Evolutionary conservation across 2,329 filamentous ascomycete genomes (phyloP).

Genomic region (Penicillium sp.): DNA sequence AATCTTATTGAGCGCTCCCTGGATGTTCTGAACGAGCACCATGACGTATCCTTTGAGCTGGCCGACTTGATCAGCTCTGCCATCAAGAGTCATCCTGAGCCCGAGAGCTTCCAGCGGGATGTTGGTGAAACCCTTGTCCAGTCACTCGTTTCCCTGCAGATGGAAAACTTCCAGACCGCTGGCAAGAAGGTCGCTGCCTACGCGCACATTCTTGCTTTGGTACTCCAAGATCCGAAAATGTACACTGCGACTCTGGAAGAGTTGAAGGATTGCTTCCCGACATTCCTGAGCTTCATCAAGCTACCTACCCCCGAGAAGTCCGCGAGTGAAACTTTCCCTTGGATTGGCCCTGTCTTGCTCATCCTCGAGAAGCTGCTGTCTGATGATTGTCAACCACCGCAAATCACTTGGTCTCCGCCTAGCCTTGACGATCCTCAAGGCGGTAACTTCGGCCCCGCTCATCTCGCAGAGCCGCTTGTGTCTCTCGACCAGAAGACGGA

Average conservation of each 20-base stretch:
- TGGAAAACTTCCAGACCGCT: slow-evolving; percentile 58
- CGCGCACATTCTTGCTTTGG: slow-evolving; percentile 84
- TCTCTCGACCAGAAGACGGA: slow-evolving; percentile 66
- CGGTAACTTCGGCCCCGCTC: slow-evolving; percentile 60
- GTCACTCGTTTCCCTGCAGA: slow-evolving; percentile 72
- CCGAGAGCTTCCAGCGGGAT: slow-evolving; percentile 64
- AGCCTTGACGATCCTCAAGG: slow-evolving; percentile 50
- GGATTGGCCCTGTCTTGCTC: slow-evolving; percentile 87
- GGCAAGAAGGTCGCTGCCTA: slow-evolving; percentile 82
- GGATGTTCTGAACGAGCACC: slow-evolving; percentile 85
- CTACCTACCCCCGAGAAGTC: slow-evolving; percentile 63
- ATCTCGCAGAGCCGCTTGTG: slow-evolving; percentile 65
- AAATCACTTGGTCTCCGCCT: slow-evolving; percentile 71
- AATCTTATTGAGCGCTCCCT: slow-evolving; percentile 87
- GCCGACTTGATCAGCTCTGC: slow-evolving; percentile 82
- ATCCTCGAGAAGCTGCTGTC: slow-evolving; percentile 89
- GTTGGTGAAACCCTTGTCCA: slow-evolving; percentile 82
- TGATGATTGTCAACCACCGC: slow-evolving; percentile 79
- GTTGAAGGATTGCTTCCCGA: slow-evolving; percentile 74
- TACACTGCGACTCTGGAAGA: slow-evolving; percentile 75
- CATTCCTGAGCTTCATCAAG: slow-evolving; percentile 78
- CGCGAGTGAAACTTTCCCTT: slow-evolving; percentile 80
- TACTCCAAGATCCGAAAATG: slow-evolving; percentile 81
- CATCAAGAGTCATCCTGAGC: slow-evolving; percentile 64
- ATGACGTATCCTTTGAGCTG: slow-evolving; percentile 86